These are phyloP conservation scores for Rhipidocladum racemiflorum DNA, from an alignment of 176 grass and related monocot genomes.

Conservation along the genomic window DNA sequence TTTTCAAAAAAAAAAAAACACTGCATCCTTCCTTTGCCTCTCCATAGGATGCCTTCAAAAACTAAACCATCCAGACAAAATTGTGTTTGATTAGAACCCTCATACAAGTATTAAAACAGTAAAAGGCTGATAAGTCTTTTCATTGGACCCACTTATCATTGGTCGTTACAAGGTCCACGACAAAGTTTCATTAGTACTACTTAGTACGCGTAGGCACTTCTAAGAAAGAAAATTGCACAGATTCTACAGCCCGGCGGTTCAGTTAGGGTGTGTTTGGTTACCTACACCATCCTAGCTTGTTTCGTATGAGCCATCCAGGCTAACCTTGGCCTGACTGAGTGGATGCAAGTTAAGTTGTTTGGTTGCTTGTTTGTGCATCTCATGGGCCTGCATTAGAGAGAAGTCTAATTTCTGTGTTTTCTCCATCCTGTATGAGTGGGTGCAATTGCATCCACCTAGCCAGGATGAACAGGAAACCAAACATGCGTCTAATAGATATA, in stretches of 20 bases:
- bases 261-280: no score
- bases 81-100: not conserved
- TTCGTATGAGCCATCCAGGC: no score
- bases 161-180: not conserved
- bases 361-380: no score
- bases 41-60: not conserved
- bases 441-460: no score
- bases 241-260: not conserved
- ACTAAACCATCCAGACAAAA: not conserved
- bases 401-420: no score
- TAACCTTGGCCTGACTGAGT: no score
- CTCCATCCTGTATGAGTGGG: no score
- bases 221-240: not conserved
- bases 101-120: not conserved
- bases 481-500: no score
- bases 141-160: conserved; percentile 21
- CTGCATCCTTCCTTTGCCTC: not conserved
- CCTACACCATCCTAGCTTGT: no score
- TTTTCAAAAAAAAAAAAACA: not conserved
- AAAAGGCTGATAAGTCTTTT: conserved; percentile 27
- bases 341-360: no score
- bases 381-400: no score
- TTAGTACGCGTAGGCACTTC: not conserved
- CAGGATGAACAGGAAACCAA: no score
- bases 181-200: not conserved